Percentiles rank a stretch among this genome's conserved stretches.
Conservation (phyloP, 106 monocot genomes). For the Apostasia ramifera region DNA sequence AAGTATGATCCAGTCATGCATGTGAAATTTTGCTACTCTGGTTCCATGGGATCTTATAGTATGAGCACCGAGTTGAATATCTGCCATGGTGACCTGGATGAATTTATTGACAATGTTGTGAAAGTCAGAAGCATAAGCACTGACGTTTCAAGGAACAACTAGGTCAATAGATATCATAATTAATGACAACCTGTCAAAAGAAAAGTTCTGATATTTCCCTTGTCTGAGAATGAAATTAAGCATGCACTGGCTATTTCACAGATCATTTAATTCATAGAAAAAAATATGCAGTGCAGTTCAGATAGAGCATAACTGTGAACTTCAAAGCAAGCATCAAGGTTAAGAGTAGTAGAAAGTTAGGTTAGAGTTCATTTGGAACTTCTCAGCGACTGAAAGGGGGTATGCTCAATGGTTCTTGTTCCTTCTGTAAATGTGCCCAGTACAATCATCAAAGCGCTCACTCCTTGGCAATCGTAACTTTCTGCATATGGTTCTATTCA, state of each 20-base stretch:
- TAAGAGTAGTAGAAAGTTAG: too few species aligned
- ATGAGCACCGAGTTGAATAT: slow-evolving; percentile 55
- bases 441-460: too few species aligned
- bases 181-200: too few species aligned
- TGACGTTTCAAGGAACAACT: neutral
- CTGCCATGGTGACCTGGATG: slow-evolving; percentile 44
- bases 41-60: slow-evolving; percentile 75
- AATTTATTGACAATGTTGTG: slow-evolving; percentile 2
- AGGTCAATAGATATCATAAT: neutral
- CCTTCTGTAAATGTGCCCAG: too few species aligned
- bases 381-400: too few species aligned
- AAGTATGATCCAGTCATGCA: slow-evolving; percentile 88
- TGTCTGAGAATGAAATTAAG: neutral
- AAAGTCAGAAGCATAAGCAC: neutral
- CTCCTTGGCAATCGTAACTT: too few species aligned
- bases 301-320: too few species aligned
- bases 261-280: neutral
- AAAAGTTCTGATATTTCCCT: too few species aligned
- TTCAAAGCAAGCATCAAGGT: too few species aligned
- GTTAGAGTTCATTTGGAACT: too few species aligned
- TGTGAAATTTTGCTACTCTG: slow-evolving; percentile 60
- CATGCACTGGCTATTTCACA: neutral
- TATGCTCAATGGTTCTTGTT: too few species aligned
- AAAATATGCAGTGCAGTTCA: neutral
- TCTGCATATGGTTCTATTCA: too few species aligned